These are phyloP conservation scores for Luzula sylvatica DNA, from an alignment of 176 grass and related monocot species.

Conservation along the genomic window DNA sequence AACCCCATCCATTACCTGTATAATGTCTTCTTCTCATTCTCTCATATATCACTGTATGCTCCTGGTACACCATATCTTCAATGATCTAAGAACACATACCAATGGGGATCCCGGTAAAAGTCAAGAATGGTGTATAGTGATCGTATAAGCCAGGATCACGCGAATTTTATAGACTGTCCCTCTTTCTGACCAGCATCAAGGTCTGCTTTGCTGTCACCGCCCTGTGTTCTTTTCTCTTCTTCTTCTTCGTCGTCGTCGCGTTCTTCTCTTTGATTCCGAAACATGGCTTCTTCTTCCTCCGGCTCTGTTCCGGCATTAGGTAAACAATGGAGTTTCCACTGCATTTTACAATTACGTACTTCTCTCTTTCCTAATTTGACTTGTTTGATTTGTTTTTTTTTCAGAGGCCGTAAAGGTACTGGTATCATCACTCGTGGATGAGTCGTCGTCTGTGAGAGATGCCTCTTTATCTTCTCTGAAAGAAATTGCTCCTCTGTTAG, in stretches of 20 bases:
- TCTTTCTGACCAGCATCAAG: constrained; percentile 12
- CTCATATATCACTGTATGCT: no score
- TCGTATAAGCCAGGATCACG: no score
- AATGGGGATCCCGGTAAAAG: no score
- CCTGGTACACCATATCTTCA: no score
- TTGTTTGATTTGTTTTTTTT: constrained; percentile 1
- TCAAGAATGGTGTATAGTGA: no score
- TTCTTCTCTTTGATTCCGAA: constrained; percentile 8
- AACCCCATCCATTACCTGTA: no score
- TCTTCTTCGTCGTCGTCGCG: not conserved
- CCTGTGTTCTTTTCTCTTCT: not conserved
- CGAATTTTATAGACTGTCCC: not conserved
- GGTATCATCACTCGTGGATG: constrained; percentile 78
- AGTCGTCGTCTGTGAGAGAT: constrained; percentile 49
- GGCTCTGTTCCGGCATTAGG: constrained; percentile 52
- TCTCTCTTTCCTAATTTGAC: not conserved
- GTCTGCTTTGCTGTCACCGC: constrained; percentile 10
- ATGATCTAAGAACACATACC: no score
- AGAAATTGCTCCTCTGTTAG: constrained; percentile 84
- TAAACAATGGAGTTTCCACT: constrained; percentile 20
- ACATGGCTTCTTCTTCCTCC: constrained; percentile 69
- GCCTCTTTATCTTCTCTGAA: constrained; percentile 62
- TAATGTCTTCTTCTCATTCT: no score
- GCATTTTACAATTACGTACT: not conserved
- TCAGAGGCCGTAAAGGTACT: constrained; percentile 93